phyloP scores from a whole-genome alignment of 2,329 filamentous ascomycete genomes.

The Sclerotinia sclerotiorum region DNA sequence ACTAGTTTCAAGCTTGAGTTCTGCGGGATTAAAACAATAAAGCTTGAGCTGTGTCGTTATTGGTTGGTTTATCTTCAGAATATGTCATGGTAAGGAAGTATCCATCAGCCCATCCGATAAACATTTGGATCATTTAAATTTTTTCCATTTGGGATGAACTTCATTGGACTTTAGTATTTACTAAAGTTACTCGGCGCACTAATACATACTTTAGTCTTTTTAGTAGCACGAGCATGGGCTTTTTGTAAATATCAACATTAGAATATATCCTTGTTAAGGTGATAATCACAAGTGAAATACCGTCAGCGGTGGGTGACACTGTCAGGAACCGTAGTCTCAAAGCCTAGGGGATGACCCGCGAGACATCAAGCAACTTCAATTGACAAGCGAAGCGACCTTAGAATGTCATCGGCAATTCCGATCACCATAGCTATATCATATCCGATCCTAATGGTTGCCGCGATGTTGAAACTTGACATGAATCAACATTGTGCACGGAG shows the following conservation, averaged over 20 bases:
- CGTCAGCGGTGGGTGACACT: not conserved
- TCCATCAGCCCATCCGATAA: no score
- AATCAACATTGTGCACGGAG: conserved; percentile 9
- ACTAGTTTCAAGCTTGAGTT: not conserved
- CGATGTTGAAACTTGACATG: conserved; percentile 16
- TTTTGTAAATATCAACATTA: not conserved
- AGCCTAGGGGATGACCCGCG: not conserved
- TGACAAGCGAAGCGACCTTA: not conserved
- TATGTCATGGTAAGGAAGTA: not conserved
- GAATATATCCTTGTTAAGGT: not conserved
- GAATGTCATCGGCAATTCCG: not conserved
- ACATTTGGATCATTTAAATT: not conserved
- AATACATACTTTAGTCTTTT: not conserved
- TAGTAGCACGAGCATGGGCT: not conserved
- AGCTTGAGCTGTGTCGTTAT: not conserved
- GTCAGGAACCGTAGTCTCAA: not conserved
- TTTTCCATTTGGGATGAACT: not conserved
- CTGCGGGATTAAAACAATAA: not conserved
- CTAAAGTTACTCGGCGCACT: not conserved
- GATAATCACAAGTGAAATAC: not conserved
- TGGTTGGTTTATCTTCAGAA: not conserved
- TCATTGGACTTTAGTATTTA: not conserved
- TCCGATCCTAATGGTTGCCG: not conserved
- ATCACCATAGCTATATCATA: not conserved
- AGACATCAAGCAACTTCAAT: conserved; percentile 1